Evolutionary conservation across 768 basidiomycete genomes (phyloP), one percentile per base, ranked within the genome.

Genomic region (Phaeotremella fagi): DNA sequence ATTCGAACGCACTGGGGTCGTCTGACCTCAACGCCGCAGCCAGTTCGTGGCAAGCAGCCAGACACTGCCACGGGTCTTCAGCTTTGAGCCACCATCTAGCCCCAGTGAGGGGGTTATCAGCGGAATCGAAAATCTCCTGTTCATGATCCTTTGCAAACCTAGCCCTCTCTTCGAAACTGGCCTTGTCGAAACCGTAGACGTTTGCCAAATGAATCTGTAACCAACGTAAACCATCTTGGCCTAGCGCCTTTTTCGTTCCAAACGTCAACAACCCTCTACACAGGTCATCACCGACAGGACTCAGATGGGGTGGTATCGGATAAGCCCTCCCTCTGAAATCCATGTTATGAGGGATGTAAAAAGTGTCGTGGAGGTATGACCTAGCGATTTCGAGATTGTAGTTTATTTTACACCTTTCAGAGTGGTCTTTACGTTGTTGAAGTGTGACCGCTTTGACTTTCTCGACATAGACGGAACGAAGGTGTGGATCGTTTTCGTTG

Each of bases 271-370:
- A 76, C 3, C 91, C 87, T 65, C 94, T 85, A 50, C 71, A 72
- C 20, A 98, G 79, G 72, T 99, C 94, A 71, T 99, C 90, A 7
- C 94, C 92, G 50, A 97, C 87, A 63, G 98, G 94, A 64, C 85
- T 90, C 48, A 99, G 79, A 77, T 97, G 90, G 3, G 92, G 90
- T 0, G 94, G 92, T 37, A 95, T 85, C 11, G 95, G 94, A 70
- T 99, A 99, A 0, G 94, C 90, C 48, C 94, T 85, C 6, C 95
- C 95, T 55, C 94, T 84, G 80, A 98, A 99, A 75, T 99, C 95
- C 64, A 97, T 78, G 73, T 95, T 97, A 74, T 98, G 94, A 0
- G 94, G 92, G 45, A 92, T 79, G 75, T 90, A 98, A 72, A 98
- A 85, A 0, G 78, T 82, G 61, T 95, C 94, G 50, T 83, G 82